Conservation (phyloP, 176 grass and related monocot species). For the Rhipidocladum racemiflorum region DNA sequence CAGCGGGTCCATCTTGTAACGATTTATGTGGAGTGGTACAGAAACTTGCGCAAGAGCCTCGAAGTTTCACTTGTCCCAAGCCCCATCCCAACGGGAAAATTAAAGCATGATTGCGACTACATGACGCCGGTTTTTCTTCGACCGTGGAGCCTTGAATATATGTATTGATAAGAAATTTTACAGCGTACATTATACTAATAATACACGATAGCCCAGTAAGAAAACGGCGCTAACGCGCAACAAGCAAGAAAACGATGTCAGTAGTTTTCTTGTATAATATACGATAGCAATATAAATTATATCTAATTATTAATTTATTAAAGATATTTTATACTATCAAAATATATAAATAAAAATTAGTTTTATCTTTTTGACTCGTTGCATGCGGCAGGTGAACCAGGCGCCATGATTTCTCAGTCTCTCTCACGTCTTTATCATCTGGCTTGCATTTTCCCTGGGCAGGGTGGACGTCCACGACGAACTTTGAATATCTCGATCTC, state of each 20-base stretch:
- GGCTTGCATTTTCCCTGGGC: not conserved
- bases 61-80: conserved; percentile 20
- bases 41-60: not conserved
- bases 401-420: not conserved
- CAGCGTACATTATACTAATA: too few species aligned
- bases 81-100: not conserved
- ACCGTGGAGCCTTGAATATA: conserved; percentile 11
- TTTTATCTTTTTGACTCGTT: not conserved
- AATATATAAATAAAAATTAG: too few species aligned
- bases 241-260: too few species aligned
- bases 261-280: too few species aligned
- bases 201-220: too few species aligned
- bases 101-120: not conserved
- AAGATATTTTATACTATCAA: too few species aligned
- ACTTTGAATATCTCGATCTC: not conserved
- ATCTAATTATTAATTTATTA: too few species aligned
- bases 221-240: too few species aligned
- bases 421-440: not conserved
- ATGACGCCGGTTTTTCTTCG: not conserved
- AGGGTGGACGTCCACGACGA: not conserved
- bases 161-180: too few species aligned
- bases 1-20: not conserved
- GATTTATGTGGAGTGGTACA: not conserved
- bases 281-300: too few species aligned
- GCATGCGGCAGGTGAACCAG: too few species aligned